Conservation (phyloP, 2,329 filamentous ascomycete species). For the Podosphaera xanthii region DNA sequence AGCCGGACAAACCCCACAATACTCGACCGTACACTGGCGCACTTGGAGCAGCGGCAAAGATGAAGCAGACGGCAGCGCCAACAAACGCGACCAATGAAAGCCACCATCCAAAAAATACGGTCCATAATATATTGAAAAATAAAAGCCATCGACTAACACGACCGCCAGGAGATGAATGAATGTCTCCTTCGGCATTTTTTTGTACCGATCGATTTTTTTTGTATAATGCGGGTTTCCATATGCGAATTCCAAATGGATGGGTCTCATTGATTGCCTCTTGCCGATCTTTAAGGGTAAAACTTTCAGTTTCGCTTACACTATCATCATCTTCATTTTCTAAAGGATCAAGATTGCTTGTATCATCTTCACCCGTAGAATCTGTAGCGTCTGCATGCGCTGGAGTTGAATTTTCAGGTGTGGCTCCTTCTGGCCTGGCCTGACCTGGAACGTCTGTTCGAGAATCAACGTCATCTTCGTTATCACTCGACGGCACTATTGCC, state of each 20-base stretch:
- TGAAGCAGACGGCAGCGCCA: slow-evolving; percentile 55
- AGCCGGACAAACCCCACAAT: slow-evolving; percentile 62
- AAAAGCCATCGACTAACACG: slow-evolving; percentile 67
- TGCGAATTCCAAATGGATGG: slow-evolving; percentile 92
- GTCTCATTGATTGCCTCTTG: slow-evolving; percentile 98
- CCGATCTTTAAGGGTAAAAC: slow-evolving; percentile 89
- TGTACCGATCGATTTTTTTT: slow-evolving; percentile 95
- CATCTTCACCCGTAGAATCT: slow-evolving; percentile 12
- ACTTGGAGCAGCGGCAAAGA: slow-evolving; percentile 58
- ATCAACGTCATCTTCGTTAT: slow-evolving; percentile 17
- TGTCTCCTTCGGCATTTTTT: slow-evolving; percentile 86
- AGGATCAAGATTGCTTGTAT: slow-evolving; percentile 19
- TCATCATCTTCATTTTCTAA: slow-evolving; percentile 26
- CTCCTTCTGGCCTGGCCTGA: slow-evolving; percentile 2
- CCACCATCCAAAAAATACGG: slow-evolving; percentile 89
- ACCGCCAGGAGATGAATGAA: slow-evolving; percentile 81
- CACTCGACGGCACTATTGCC: slow-evolving; percentile 26
- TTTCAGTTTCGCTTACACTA: slow-evolving; percentile 75
- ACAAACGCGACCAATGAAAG: slow-evolving; percentile 53
- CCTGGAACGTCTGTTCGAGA: slow-evolving; percentile 5
- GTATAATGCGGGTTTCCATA: slow-evolving; percentile 97
- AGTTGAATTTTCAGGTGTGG: neutral
- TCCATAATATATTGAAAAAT: slow-evolving; percentile 80
- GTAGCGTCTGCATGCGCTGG: slow-evolving; percentile 5
- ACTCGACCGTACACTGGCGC: slow-evolving; percentile 69